These are phyloP conservation scores for Camelina laxa DNA, from an alignment of 345 rosid genomes.

Conservation along the genomic window DNA sequence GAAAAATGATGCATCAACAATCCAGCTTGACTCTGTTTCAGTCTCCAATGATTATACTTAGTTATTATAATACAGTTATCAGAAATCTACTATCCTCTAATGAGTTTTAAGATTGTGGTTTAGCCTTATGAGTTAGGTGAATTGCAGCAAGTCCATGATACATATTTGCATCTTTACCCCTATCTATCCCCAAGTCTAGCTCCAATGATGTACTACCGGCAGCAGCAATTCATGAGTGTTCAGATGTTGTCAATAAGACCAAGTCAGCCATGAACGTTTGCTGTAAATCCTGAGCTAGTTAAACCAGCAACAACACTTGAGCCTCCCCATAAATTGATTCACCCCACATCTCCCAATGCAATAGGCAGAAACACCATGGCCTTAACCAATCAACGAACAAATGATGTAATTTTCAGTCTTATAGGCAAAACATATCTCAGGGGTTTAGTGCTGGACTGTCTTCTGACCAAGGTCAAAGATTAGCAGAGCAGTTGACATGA, in stretches of 20 bases:
- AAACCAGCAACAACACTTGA: background rate
- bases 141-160: background rate
- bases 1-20: no score
- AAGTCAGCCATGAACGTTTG: background rate
- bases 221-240: background rate
- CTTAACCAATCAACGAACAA: background rate
- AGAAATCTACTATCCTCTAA: no score
- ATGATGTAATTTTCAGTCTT: background rate
- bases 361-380: background rate
- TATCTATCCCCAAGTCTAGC: background rate
- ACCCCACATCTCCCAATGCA: background rate
- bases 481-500: background rate
- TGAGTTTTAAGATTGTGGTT: background rate
- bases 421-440: background rate
- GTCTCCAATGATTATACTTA: no score
- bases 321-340: background rate
- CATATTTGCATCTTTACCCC: background rate
- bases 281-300: background rate
- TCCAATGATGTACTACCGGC: background rate
- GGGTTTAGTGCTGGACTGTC: background rate
- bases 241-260: background rate
- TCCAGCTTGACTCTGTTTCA: no score
- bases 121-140: background rate
- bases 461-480: background rate
- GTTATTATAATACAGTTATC: no score